Evolutionary conservation across 2,329 filamentous ascomycete species (phyloP), one percentile per base, ranked within the genome.

Genomic region (Diaporthe nobilis): DNA sequence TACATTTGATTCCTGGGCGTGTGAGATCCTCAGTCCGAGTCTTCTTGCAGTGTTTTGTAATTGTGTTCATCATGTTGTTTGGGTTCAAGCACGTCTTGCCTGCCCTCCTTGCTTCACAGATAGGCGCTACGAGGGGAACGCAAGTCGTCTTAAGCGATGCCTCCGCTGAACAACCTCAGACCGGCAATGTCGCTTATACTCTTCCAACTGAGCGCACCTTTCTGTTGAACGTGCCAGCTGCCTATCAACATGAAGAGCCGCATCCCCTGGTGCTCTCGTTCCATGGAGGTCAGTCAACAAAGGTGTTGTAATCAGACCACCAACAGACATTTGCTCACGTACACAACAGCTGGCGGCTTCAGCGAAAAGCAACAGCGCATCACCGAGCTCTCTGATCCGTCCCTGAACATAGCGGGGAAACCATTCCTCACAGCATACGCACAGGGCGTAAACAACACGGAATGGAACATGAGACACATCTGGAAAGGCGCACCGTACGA

Each of bases 401-500:
- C 78, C 22, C 71, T 80, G 39, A 77, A 68, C 22, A 80, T 81
- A 34, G 76, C 77, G 9, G 79, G 79, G 9, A 80, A 75, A 55
- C 79, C 80, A 8, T 81, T 81, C 65, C 73, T 80, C 7, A 78
- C 78, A 4, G 79, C 75, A 20, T 81, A 81, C 72, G 77, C 77
- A 22, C 79, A 80, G 55, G 79, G 77, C 13, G 78, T 80, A 5
- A 80, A 79, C 53, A 80, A 80, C 55, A 79, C 78, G 0, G 77
- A 79, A 28, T 78, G 75, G 77, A 57, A 75, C n/a, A 79, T 78
- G 79, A 77, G 55, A n/a, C 76, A 79, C 47, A 78, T 78, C 20
- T 80, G 79, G 79, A 79, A 80, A 73, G 79, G 79, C 6, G 79
- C 80, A 10, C 79, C 79, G 0, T 80, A 80, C 42, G 79, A 77